These are phyloP conservation scores for Rhizopogon sp. DNA, from an alignment of 768 basidiomycete genomes.

Conservation along the genomic window DNA sequence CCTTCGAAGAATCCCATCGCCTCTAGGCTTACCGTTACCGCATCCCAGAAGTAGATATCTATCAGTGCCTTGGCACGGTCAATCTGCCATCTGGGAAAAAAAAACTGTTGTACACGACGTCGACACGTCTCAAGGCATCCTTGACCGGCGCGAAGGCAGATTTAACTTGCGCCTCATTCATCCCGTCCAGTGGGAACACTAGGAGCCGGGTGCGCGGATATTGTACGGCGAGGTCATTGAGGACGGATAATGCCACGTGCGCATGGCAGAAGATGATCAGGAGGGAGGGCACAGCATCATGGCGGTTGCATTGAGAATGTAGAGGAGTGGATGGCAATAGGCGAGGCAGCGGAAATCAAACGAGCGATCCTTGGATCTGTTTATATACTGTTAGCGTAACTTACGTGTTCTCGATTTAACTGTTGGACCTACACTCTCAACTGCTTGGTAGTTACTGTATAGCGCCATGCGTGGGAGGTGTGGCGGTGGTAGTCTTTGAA, in stretches of 20 bases:
- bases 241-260: neutral
- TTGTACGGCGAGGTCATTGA: no score
- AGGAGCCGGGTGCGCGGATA: slow-evolving; percentile 24
- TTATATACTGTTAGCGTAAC: neutral
- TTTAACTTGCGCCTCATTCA: slow-evolving; percentile 18
- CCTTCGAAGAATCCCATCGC: neutral
- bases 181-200: slow-evolving; percentile 34
- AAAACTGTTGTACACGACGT: slow-evolving; percentile 32
- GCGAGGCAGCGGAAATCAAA: neutral
- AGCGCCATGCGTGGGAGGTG: no score
- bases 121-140: slow-evolving; percentile 31
- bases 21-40: neutral
- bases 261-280: neutral
- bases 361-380: neutral
- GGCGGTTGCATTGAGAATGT: no score
- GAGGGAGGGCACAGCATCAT: neutral
- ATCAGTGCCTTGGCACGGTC: slow-evolving; percentile 24
- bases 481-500: neutral
- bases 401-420: neutral
- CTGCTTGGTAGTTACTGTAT: no score
- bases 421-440: neutral
- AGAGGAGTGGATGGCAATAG: neutral
- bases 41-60: slow-evolving; percentile 20
- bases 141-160: slow-evolving; percentile 26
- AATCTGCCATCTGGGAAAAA: slow-evolving; percentile 22